phyloP scores from a whole-genome alignment of 2,329 filamentous ascomycete species.

The Aspergillus niger region DNA sequence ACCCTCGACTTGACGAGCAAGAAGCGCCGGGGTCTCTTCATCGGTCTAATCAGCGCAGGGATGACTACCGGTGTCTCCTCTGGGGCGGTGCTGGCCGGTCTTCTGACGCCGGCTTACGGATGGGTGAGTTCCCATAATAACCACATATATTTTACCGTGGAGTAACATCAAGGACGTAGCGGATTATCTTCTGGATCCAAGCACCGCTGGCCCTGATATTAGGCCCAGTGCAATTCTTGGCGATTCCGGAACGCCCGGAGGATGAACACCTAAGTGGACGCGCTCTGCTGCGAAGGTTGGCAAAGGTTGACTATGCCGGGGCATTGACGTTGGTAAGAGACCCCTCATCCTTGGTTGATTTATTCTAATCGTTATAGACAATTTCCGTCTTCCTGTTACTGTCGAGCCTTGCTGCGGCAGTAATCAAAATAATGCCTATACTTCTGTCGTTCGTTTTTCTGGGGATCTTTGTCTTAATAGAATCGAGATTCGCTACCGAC shows the following conservation, averaged over 20 bases:
- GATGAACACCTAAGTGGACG: conserved; percentile 40
- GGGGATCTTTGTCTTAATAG: conserved; percentile 60
- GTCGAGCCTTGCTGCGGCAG: conserved; percentile 66
- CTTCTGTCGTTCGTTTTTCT: conserved; percentile 62
- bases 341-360: neutral
- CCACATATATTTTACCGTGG: neutral
- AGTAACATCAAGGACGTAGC: conserved; percentile 45
- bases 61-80: conserved; percentile 72
- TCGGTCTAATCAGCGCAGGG: conserved; percentile 72
- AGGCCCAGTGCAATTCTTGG: conserved; percentile 64
- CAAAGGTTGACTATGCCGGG: conserved; percentile 73
- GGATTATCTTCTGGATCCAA: conserved; percentile 73
- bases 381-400: conserved; percentile 70
- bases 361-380: conserved; percentile 46
- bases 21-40: conserved; percentile 68
- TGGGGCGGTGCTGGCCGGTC: conserved; percentile 70
- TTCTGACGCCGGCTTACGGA: conserved; percentile 63
- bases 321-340: conserved; percentile 63
- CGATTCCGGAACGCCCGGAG: conserved; percentile 58
- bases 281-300: conserved; percentile 57
- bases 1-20: conserved; percentile 72
- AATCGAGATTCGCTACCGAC: conserved; percentile 64
- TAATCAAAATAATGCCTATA: conserved; percentile 62
- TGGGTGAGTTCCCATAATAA: conserved; percentile 60
- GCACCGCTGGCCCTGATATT: conserved; percentile 64